Conservation (phyloP, 2,329 filamentous ascomycete genomes). For the Penicillium sumatraense region DNA sequence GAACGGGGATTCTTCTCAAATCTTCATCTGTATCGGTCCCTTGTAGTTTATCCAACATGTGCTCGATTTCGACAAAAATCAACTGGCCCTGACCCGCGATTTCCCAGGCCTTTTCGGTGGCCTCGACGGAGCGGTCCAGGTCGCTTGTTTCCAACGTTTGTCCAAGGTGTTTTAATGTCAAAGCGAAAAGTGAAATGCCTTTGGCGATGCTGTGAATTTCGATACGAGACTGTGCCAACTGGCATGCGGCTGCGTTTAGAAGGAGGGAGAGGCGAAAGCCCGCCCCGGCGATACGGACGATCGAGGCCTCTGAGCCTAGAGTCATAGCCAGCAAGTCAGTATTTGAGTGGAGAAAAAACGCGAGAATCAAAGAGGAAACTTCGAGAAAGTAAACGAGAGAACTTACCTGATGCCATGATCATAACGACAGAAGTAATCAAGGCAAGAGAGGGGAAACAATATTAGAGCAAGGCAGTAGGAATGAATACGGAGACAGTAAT, state of each 20-base stretch:
- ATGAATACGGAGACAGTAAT: too few relatives aligned
- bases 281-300: conserved; percentile 30
- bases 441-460: not conserved
- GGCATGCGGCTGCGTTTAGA: conserved; percentile 48
- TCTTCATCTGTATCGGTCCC: conserved; percentile 29
- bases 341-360: not conserved
- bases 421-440: not conserved
- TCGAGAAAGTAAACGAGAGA: not conserved
- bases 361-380: not conserved
- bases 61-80: conserved; percentile 48
- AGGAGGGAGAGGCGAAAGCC: conserved; percentile 48
- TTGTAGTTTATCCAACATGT: conserved; percentile 45
- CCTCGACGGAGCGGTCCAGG: conserved; percentile 37
- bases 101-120: conserved; percentile 40
- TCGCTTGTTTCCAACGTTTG: conserved; percentile 36
- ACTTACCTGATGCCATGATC: conserved; percentile 25
- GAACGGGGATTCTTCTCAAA: conserved; percentile 31
- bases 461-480: not conserved
- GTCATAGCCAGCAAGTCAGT: conserved; percentile 1
- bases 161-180: conserved; percentile 45
- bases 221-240: conserved; percentile 43
- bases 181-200: conserved; percentile 45
- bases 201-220: conserved; percentile 50
- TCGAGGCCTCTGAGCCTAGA: conserved; percentile 23
- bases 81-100: conserved; percentile 45